Percentiles rank a stretch among this genome's conserved stretches.
Evolutionary conservation across 2,329 filamentous ascomycete species (phyloP).

Genomic region (Neoscytalidium dimidiatum): DNA sequence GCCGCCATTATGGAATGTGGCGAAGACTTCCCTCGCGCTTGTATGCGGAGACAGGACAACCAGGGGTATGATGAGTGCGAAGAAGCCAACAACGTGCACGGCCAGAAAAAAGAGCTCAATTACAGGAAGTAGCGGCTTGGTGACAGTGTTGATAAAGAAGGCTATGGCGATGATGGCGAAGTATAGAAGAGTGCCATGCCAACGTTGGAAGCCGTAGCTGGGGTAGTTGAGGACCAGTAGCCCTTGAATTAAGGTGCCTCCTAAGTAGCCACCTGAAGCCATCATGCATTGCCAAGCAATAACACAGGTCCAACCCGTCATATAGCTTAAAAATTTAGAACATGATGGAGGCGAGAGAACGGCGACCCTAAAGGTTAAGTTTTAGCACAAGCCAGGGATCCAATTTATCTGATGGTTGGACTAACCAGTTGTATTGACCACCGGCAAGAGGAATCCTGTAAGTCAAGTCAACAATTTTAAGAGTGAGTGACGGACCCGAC

Average conservation of each 20-base stretch:
- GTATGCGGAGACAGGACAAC: conserved; percentile 45
- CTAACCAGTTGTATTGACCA: conserved; percentile 37
- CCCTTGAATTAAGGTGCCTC: conserved; percentile 33
- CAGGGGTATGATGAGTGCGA: conserved; percentile 53
- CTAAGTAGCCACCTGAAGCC: conserved; percentile 32
- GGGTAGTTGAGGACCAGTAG: conserved; percentile 40
- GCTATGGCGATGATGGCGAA: conserved; percentile 45
- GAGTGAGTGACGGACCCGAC: conserved; percentile 28
- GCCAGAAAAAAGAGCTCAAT: conserved; percentile 53
- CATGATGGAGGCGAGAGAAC: conserved; percentile 45
- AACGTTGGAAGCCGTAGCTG: conserved; percentile 41
- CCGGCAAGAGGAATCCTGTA: conserved; percentile 24
- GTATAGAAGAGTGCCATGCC: conserved; percentile 53
- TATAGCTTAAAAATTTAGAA: conserved; percentile 48
- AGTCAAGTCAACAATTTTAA: not conserved
- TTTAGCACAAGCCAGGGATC: conserved; percentile 18
- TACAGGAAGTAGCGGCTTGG: conserved; percentile 45
- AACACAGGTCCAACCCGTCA: conserved; percentile 48
- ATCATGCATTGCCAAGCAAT: conserved; percentile 41
- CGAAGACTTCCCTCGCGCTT: conserved; percentile 47
- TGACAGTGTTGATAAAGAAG: conserved; percentile 46
- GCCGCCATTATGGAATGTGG: conserved; percentile 50
- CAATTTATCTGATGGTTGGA: conserved; percentile 3
- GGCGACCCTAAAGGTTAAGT: conserved; percentile 33
- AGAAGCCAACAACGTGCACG: conserved; percentile 55